Evolutionary conservation across 192 early-diverging fungal genomes (phyloP).

Genomic region (Gorgonomyces haynaldii): DNA sequence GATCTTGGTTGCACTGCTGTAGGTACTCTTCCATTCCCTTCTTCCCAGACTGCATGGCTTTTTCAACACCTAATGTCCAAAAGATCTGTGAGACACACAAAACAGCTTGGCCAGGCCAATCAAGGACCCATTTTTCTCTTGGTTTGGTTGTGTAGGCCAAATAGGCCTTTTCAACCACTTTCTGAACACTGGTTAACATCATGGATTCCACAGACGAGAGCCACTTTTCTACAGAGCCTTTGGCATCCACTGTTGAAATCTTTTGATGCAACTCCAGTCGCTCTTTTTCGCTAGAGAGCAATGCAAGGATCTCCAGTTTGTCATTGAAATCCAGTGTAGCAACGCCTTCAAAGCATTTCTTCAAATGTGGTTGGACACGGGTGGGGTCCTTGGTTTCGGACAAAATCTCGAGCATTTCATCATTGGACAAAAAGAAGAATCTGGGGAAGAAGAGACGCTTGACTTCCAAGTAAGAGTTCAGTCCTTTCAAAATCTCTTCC

Average conservation of each 20-base stretch:
- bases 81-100: conserved; percentile 46
- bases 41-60: conserved; percentile 35
- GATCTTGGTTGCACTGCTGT: conserved; percentile 33
- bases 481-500: conserved; percentile 50
- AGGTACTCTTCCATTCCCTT: conserved; percentile 40
- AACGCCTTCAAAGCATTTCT: conserved; percentile 56
- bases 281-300: conserved; percentile 48
- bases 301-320: conserved; percentile 40
- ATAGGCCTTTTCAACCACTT: conserved; percentile 33
- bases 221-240: conserved; percentile 56
- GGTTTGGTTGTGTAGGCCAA: conserved; percentile 34
- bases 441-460: conserved; percentile 50
- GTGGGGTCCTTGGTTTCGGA: conserved; percentile 55
- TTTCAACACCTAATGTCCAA: conserved; percentile 48
- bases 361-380: conserved; percentile 51
- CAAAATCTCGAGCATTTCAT: conserved; percentile 58
- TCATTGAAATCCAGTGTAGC: conserved; percentile 45
- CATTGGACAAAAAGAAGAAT: conserved; percentile 57
- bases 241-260: conserved; percentile 47
- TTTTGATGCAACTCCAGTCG: conserved; percentile 32
- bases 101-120: conserved; percentile 56
- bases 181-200: conserved; percentile 46
- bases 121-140: conserved; percentile 48
- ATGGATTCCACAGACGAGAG: conserved; percentile 36
- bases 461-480: conserved; percentile 50